Conservation (phyloP, 2,329 filamentous ascomycete species). For the Sclerotinia borealis region DNA sequence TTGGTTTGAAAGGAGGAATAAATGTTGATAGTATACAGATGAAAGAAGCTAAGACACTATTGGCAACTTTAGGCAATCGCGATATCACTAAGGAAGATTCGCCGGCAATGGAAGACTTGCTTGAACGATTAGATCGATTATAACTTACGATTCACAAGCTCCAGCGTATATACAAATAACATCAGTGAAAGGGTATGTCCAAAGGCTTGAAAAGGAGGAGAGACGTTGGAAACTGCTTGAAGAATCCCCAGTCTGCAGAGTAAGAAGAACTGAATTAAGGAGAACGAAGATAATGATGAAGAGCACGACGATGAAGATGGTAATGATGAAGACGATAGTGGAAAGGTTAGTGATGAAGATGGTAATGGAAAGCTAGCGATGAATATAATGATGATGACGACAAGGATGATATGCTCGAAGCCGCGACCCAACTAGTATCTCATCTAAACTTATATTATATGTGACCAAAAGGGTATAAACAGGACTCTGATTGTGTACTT, state of each 20-base stretch:
- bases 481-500: too few species aligned
- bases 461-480: too few species aligned
- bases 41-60: not conserved
- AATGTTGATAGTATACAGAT: not conserved
- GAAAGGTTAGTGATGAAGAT: not conserved
- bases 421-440: not conserved
- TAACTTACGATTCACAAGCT: not conserved
- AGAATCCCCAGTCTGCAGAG: too few species aligned
- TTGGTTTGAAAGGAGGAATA: constrained; percentile 1
- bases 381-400: too few species aligned
- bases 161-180: not conserved
- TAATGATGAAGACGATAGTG: not conserved
- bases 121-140: not conserved
- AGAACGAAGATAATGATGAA: not conserved
- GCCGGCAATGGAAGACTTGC: not conserved
- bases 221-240: not conserved
- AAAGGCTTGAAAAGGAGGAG: not conserved
- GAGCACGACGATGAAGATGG: not conserved
- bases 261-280: not conserved
- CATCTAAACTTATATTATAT: too few species aligned
- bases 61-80: not conserved
- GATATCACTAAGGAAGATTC: not conserved
- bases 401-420: not conserved
- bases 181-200: not conserved
- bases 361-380: too few species aligned